These are phyloP conservation scores for Rosa chinensis DNA, from an alignment of 306 rosid genomes.

Conservation along the genomic window DNA sequence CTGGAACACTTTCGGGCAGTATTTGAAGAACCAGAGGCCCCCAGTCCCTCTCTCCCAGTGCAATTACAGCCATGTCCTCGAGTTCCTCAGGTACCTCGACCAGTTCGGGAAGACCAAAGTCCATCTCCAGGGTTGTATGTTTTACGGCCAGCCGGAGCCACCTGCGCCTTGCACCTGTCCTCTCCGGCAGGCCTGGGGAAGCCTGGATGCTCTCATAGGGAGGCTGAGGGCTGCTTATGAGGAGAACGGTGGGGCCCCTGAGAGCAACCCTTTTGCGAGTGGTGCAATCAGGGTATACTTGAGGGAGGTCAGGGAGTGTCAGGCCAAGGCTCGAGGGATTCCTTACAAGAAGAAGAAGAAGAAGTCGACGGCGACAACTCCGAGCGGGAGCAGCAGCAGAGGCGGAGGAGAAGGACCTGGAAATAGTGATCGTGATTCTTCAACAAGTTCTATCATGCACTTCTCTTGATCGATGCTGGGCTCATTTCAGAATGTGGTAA, in stretches of 20 bases:
- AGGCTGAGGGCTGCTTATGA: slow-evolving; percentile 96
- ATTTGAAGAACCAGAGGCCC: slow-evolving; percentile 81
- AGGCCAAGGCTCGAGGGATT: slow-evolving; percentile 94
- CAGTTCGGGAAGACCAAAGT: slow-evolving; percentile 98
- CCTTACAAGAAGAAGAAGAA: slow-evolving; percentile 97
- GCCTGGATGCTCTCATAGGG: slow-evolving; percentile 94
- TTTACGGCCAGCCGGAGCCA: slow-evolving; percentile 91
- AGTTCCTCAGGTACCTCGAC: slow-evolving; percentile 79
- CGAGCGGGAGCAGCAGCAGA: not conserved
- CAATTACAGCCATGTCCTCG: slow-evolving; percentile 80
- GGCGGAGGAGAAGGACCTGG: slow-evolving; percentile 31
- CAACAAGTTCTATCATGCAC: slow-evolving; percentile 3
- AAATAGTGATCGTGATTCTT: slow-evolving; percentile 3
- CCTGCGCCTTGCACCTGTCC: slow-evolving; percentile 97
- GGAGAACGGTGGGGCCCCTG: slow-evolving; percentile 82
- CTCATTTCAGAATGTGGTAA: slow-evolving; percentile 7
- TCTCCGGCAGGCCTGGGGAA: slow-evolving; percentile 92
- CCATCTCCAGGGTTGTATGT: slow-evolving; percentile 85
- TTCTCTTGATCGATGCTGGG: not conserved
- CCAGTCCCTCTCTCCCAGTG: slow-evolving; percentile 81
- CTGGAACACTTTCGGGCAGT: slow-evolving; percentile 98
- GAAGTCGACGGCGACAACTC: slow-evolving; percentile 23
- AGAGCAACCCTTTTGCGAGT: slow-evolving; percentile 77
- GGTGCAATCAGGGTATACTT: slow-evolving; percentile 82
- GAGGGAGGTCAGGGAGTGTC: slow-evolving; percentile 84